phyloP scores from a whole-genome alignment of 257 asterid genomes.

The Petrea volubilis region DNA sequence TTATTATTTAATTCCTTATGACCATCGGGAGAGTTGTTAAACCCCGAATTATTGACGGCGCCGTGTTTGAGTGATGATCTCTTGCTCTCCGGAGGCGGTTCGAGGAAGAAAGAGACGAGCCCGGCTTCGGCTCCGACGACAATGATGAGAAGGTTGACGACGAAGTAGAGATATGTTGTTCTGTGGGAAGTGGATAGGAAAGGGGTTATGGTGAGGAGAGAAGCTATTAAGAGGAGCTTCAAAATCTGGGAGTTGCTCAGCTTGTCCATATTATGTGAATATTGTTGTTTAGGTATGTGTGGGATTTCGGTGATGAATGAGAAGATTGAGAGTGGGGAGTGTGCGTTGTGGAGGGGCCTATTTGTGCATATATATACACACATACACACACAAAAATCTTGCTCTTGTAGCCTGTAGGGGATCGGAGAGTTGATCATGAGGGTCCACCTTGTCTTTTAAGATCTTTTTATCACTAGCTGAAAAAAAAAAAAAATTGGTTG shows the following conservation, averaged over 20 bases:
- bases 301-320: background rate
- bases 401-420: background rate
- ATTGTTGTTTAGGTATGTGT: background rate
- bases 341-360: conserved; percentile 1
- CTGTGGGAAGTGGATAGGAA: conserved; percentile 48
- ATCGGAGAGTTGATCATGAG: no score
- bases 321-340: background rate
- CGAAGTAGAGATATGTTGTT: conserved; percentile 44
- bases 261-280: conserved; percentile 26
- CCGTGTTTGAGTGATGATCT: no score
- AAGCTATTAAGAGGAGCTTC: conserved; percentile 35
- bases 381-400: background rate
- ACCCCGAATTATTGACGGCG: background rate
- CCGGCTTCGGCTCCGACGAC: conserved; percentile 60
- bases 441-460: no score
- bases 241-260: conserved; percentile 36
- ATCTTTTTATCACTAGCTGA: no score
- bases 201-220: conserved; percentile 45
- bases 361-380: conserved; percentile 1
- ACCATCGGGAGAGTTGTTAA: background rate
- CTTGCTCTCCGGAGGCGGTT: conserved; percentile 29
- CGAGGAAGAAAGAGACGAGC: conserved; percentile 40
- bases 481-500: no score
- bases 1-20: background rate
- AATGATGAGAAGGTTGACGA: conserved; percentile 48